Base-by-base conservation (phyloP, 805 yeast species). In the Lachancea thermotolerans region DNA sequence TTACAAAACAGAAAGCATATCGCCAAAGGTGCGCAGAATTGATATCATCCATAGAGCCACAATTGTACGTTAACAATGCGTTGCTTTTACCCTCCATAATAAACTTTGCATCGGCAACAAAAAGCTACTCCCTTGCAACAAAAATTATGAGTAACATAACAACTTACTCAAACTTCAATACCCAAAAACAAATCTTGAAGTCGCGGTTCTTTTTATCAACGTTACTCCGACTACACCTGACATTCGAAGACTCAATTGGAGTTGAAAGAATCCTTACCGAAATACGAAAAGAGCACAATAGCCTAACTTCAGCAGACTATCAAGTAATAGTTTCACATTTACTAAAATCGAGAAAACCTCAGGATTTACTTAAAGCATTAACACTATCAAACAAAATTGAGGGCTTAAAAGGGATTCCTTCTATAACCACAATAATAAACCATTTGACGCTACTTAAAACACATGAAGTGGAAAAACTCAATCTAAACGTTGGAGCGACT, bases 181-280 rank as follows among this genome's bases (percentile, higher is more conserved):
- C 57, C 12, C 46, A 50, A 37, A 5, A 28, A 2, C 10, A 25
- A 15, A 36, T 49, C 12, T 49, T 57, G 7, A 46, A 53, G 39
- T 56, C 60, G 21, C 53, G 48, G 44, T 48, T 53, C 18, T 52
- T 53, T 39, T 41, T 60, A 3, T 53, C 62, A 1, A 43, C 59
- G 2, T 31, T 62, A 12, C 44, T 62, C 15, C 45, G 50, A 15
- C 52, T 59, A 58, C 64, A 60, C 33, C 35, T 62, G 16, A 41
- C 42, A 6, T 62, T 60, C 35, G 51, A 54, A n/a, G 64, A 60
- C 37, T 52, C 62, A 12, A 46, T 44, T 10, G 61, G 63, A 40
- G 63, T 61, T 8, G 59, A 60, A 36, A 44, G 49, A 14, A 55
- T 55, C 2, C 41, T 59, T 8, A 54, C 50, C 35, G 54, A 54